Percentiles rank a stretch among this genome's conserved stretches.
Evolutionary conservation across 106 monocot genomes (phyloP).

Genomic region (Apostasia shenzhenica): DNA sequence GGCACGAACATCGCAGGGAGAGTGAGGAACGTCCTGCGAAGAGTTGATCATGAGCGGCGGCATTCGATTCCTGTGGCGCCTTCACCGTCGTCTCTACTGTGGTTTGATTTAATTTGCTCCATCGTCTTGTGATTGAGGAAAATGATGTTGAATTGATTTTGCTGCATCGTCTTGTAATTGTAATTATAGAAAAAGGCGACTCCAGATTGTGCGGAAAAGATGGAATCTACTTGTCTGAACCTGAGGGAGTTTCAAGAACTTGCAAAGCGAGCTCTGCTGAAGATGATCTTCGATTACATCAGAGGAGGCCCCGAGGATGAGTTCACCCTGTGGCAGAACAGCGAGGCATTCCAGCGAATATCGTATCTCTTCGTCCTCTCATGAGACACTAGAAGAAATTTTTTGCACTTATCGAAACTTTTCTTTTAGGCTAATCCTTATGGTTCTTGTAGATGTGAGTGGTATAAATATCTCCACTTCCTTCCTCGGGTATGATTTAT

Average conservation of each 20-base stretch:
- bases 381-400: no score
- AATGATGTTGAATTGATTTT: no score
- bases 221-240: conserved; percentile 53
- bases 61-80: no score
- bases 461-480: conserved; percentile 32
- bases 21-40: no score
- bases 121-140: no score
- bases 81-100: no score
- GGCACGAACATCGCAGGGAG: no score
- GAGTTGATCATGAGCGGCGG: no score
- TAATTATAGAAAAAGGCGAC: no score
- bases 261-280: conserved; percentile 57
- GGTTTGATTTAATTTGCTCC: no score
- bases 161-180: no score
- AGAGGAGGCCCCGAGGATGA: conserved; percentile 78
- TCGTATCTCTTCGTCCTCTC: conserved; percentile 21
- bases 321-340: conserved; percentile 65
- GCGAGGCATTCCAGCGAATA: conserved; percentile 67
- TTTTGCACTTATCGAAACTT: not conserved
- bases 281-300: conserved; percentile 71
- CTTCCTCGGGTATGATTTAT: conserved; percentile 28
- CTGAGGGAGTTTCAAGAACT: conserved; percentile 60
- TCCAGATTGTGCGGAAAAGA: conserved; percentile 10
- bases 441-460: conserved; percentile 38
- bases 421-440: conserved; percentile 22